Conservation (phyloP, 2,329 filamentous ascomycete species). For the Sporothrix pallida region DNA sequence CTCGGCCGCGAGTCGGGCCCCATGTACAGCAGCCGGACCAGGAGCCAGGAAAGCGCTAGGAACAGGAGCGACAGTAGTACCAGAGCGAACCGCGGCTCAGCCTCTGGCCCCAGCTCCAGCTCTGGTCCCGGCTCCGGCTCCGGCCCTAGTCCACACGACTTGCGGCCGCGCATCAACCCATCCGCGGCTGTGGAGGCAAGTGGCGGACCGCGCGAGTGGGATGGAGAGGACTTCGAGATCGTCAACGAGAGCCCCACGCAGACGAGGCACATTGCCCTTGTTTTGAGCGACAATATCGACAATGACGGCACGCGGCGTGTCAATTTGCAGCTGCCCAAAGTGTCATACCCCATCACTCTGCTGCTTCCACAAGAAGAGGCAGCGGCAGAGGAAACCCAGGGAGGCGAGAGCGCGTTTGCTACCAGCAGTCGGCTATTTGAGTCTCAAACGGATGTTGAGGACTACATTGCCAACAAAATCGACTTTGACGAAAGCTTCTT, state of each 20-base stretch:
- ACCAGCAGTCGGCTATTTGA: neutral
- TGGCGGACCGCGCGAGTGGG: neutral
- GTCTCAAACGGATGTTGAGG: neutral
- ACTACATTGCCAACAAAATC: neutral
- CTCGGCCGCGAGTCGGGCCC: neutral
- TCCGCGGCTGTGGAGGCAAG: neutral
- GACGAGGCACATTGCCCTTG: neutral
- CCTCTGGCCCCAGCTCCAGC: neutral
- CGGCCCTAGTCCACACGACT: neutral
- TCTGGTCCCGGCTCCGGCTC: neutral
- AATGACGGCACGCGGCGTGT: constrained; percentile 6
- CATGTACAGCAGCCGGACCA: neutral
- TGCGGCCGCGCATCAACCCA: too few species aligned
- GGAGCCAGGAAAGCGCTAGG: neutral
- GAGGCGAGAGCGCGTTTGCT: neutral
- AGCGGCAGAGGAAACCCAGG: neutral
- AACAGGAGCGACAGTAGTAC: neutral
- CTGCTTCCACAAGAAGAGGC: neutral
- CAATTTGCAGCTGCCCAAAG: neutral
- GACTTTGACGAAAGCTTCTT: neutral
- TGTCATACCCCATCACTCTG: neutral
- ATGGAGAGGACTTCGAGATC: neutral
- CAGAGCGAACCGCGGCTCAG: neutral
- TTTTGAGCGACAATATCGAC: constrained; percentile 14
- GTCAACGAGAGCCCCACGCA: neutral